Base-by-base conservation (phyloP, 2,329 filamentous ascomycete species). In the Fonsecaea erecta region DNA sequence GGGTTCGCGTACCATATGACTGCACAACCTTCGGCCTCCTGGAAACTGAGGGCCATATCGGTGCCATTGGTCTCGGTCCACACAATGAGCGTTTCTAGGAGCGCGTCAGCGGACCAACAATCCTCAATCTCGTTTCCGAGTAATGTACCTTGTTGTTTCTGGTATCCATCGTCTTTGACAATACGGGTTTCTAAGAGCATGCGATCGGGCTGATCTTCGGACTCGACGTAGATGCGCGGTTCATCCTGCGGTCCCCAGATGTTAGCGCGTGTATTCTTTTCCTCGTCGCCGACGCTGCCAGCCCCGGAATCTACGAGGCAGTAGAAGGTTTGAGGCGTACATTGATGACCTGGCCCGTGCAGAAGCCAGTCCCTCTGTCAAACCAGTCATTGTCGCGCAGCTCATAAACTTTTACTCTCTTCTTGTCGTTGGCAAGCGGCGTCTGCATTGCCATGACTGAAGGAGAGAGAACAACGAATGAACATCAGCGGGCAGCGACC, bases 321-420 rank as follows among this genome's bases (percentile, higher is more conserved):
- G 28, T 28, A 30, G n/a, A 51, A 28, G 58, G 35, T 24, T 34
- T 37, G 35, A 37, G 37, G 73, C 90, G 77, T 86, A 95, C 91
- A 77, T 88, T 85, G 69, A 89, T 80, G 70, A 90, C 86, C 70
- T 88, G 85, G 54, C 93, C 93, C 66, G 88, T 91, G 78, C 95
- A 98, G 79, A 97, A 97, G 68, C 95, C 95, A 54, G 95, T 99
- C 70, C 95, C 95, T 75, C 94, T 86, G 81, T 99, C 95, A 77
- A 94, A 97, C 95, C 95, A 99, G 87, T 98, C 95, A 85, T 96
- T 97, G 81, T 97, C 93, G 78, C 92, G 92, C 74, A 99, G 86
- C 83, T 98, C 95, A 80, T 99, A 99, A 77, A 99, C 95, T 84
- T 99, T 99, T 80, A 98, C 95, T 84, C 95, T 76, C 74, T 82